Percentiles rank a stretch among this genome's conserved stretches.
Conservation (phyloP, 805 yeast genomes). For the Wickerhamiella sergipiensis region DNA sequence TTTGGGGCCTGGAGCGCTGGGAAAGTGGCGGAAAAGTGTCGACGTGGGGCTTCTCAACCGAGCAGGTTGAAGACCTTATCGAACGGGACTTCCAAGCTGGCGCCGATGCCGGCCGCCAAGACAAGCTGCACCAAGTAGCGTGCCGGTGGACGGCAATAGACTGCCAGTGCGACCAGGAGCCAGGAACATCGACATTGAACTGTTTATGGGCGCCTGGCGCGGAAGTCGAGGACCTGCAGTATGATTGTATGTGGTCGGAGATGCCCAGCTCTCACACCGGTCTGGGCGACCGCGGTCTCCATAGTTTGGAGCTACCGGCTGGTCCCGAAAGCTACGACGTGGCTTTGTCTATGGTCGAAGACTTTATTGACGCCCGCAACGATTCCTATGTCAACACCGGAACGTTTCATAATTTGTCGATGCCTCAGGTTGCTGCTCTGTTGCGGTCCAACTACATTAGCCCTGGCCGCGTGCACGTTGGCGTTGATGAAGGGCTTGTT, state of each 20-base stretch:
- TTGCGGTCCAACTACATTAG: neutral
- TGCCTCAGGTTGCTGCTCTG: neutral
- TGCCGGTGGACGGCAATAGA: neutral
- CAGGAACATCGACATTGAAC: neutral
- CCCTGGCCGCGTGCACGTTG: neutral
- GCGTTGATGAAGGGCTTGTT: neutral
- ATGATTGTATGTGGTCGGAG: neutral
- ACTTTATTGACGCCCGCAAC: neutral
- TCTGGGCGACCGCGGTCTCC: too few species aligned
- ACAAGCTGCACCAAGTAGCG: neutral
- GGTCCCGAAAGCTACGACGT: too few species aligned
- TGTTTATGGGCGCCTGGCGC: neutral
- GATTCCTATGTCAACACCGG: neutral
- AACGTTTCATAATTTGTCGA: neutral
- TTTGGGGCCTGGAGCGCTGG: neutral
- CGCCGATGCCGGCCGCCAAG: neutral
- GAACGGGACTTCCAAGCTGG: neutral
- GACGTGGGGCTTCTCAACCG: neutral
- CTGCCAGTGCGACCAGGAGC: neutral
- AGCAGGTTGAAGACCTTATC: neutral
- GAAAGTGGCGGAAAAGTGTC: neutral
- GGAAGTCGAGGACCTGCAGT: neutral
- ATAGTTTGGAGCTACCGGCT: too few species aligned
- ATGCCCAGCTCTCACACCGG: too few species aligned
- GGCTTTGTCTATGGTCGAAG: neutral